Conservation (phyloP, 202 grass and related monocot species). For the Zoysia matrella region DNA sequence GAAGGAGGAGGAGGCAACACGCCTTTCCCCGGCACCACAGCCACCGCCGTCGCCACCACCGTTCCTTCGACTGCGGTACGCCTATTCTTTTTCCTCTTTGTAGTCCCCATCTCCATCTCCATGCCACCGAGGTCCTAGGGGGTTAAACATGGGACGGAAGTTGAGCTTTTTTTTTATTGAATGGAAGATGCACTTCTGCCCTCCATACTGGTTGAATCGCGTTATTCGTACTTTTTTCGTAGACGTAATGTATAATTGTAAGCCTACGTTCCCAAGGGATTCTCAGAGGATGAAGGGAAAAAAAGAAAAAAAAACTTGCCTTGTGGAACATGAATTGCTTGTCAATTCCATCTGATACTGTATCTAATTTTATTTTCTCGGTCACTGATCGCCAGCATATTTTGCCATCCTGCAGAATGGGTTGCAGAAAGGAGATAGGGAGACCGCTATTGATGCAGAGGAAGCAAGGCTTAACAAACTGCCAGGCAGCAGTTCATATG, state of each 20-base stretch:
- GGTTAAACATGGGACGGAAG: not conserved
- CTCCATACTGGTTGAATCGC: not conserved
- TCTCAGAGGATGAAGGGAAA: not conserved
- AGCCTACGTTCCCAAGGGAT: not conserved
- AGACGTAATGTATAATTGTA: not conserved
- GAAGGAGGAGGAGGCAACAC: constrained; percentile 19
- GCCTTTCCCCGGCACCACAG: constrained; percentile 2
- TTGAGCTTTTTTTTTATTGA: not conserved
- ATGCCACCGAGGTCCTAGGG: not conserved
- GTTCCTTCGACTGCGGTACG: constrained; percentile 38
- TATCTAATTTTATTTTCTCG: not conserved
- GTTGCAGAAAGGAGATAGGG: constrained; percentile 47
- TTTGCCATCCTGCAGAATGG: constrained; percentile 49
- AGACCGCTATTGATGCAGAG: constrained; percentile 58
- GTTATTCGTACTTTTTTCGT: not conserved
- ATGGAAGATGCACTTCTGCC: not conserved
- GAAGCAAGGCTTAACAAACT: constrained; percentile 62
- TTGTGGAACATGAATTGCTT: constrained; percentile 7
- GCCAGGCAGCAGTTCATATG: constrained; percentile 75
- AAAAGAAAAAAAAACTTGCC: not conserved
- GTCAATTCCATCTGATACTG: not conserved
- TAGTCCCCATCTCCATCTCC: not conserved
- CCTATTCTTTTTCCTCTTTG: constrained; percentile 16
- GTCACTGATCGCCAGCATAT: constrained; percentile 5
- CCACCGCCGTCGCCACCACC: constrained; percentile 11